Evolutionary conservation across 148 eudicot species (phyloP), one percentile per base, ranked within the genome.

Genomic region (Arctostaphylos glauca): DNA sequence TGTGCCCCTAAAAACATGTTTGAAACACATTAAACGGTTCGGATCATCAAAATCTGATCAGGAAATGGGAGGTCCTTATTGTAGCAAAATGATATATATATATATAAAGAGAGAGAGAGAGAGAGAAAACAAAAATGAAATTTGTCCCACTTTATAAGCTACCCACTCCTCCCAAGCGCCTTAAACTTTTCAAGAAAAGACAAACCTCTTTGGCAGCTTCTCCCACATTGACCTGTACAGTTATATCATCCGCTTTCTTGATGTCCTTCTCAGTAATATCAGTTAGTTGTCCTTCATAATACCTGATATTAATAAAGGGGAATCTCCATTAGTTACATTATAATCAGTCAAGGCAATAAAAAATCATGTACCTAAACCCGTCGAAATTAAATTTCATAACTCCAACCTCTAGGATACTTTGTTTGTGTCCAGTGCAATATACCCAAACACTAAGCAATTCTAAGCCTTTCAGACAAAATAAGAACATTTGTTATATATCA

Each of bases 201-300:
- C 71, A 44, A 72, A 82, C 84, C 84, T 82, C 66, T 48, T 74
- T 48, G 25, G 84, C 56, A 59, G 84, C 84, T 74, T 58, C 60
- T 19, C 21, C 62, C 50, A 59, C 71, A 38, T 60, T 44, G 25
- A 44, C 73, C 46, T 47, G 31, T 16, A 50, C 18, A 9, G n/a
- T 75, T 23, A 12, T 38, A 47, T 3, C 79, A 55, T 60, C 56
- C 10, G 38, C n/a, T 53, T 82, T 77, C 56, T 82, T 76, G 3
- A 48, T 44, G 52, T 82, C 77, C 10, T 23, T 38, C 67, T 74
- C 84, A 48, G 54, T 18, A 43, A 74, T 48, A 82, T 18, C 44
- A 73, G 84, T 82, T 53, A 74, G 59, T 41, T 82, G 66, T 18
- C 79, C 84, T 82, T 82, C 73, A 60, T 74, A 82, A 43, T 82